These are phyloP conservation scores for Lycium barbarum DNA, from an alignment of 257 asterid genomes.

Conservation along the genomic window DNA sequence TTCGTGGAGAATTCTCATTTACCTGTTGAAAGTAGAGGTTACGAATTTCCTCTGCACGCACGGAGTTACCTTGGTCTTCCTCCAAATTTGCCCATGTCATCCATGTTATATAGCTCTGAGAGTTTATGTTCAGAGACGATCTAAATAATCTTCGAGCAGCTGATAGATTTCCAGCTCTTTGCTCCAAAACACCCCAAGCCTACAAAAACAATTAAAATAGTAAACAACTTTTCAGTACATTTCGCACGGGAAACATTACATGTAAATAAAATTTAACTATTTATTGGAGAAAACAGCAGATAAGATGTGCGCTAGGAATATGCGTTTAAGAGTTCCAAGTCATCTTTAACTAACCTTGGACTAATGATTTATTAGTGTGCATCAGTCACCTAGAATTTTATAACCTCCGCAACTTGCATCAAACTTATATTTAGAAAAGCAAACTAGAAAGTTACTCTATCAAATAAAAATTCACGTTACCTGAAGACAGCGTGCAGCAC, in stretches of 20 bases:
- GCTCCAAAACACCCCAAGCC: conserved; percentile 99
- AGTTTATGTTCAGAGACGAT: conserved; percentile 86
- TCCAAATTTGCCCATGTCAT: conserved; percentile 98
- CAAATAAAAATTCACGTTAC: conserved; percentile 36
- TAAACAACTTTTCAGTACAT: background rate
- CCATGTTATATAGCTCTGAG: conserved; percentile 98
- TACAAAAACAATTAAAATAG: conserved; percentile 29
- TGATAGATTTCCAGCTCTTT: conserved; percentile 82
- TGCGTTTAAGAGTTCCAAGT: no score
- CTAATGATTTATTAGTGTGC: background rate
- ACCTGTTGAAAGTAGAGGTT: conserved; percentile 95
- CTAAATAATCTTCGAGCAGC: conserved; percentile 88
- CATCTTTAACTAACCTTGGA: background rate
- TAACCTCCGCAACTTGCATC: background rate
- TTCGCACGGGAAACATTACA: background rate
- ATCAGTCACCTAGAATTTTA: background rate
- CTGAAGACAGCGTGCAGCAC: conserved; percentile 98
- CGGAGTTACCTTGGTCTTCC: conserved; percentile 89
- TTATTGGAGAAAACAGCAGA: background rate
- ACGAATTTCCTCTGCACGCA: conserved; percentile 93
- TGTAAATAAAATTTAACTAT: background rate
- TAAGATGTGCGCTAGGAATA: background rate
- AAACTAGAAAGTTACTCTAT: background rate
- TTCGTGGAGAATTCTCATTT: background rate
- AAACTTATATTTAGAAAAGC: background rate